Evolutionary conservation across 352 stramenopile species (phyloP).

Genomic region (Lagenidium sp.): DNA sequence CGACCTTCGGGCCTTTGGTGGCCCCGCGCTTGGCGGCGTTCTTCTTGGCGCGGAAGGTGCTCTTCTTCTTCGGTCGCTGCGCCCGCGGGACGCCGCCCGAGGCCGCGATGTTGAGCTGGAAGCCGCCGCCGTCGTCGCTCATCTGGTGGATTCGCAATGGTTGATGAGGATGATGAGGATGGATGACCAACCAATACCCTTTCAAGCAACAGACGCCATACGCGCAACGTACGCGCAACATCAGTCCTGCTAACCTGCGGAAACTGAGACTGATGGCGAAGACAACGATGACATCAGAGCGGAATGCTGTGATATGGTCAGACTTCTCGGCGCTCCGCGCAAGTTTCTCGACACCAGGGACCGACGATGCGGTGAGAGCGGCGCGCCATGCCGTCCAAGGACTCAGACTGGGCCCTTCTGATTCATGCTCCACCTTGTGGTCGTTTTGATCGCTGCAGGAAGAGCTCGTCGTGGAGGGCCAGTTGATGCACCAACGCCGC

Average conservation of each 20-base stretch:
- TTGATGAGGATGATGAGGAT: no score
- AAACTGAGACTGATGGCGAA: no score
- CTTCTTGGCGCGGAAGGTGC: constrained; percentile 71
- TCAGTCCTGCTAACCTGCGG: background rate
- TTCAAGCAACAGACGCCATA: constrained; percentile 5
- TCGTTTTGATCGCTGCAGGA: background rate
- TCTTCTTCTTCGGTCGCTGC: constrained; percentile 63
- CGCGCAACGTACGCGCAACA: constrained; percentile 3
- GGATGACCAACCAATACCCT: no score
- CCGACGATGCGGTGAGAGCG: no score
- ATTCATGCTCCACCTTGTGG: background rate
- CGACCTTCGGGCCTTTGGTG: background rate
- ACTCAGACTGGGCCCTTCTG: no score
- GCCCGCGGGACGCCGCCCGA: constrained; percentile 19
- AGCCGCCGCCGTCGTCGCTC: constrained; percentile 34
- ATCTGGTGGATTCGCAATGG: background rate
- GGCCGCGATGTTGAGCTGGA: constrained; percentile 76
- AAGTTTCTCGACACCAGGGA: constrained; percentile 16
- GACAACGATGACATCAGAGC: no score
- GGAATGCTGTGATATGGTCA: constrained; percentile 20
- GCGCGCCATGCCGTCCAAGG: no score
- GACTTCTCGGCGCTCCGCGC: constrained; percentile 37
- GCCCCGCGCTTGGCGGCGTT: constrained; percentile 31
- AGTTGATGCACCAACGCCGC: constrained; percentile 65
- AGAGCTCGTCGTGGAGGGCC: constrained; percentile 49